Evolutionary conservation across 176 grass and related monocot species (phyloP), one percentile per base, ranked within the genome.

Genomic region (Puccinellia tenuiflora): DNA sequence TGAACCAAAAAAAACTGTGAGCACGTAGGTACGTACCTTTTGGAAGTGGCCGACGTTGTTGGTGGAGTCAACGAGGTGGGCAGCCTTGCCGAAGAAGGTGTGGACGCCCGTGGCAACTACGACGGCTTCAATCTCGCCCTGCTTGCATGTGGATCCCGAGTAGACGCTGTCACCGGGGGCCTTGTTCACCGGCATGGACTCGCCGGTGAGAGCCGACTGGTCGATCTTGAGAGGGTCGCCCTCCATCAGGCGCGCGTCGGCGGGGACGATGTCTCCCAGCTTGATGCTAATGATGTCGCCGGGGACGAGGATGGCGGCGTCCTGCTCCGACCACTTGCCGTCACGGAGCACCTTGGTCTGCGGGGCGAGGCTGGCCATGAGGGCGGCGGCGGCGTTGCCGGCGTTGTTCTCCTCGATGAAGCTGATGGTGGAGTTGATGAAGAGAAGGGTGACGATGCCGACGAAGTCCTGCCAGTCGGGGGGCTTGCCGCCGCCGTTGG

Each of bases 51-150:
- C 95, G 2, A 97, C 88, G 47, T 94, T 94, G 86, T 97, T 94
- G 63, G 95, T 97, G 90, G 81, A 91, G 67, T 97, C 90, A 16
- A 97, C 95, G 67, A 97, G 95, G 85, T 97, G 92, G 5, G 95
- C 95, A 1, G 95, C 95, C 90, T 97, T 97, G 64, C 95, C 95
- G 52, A 97, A 94, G 84, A 97, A 97, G 64, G 95, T 97, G 77
- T 90, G 90, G 1, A 97, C 84, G 65, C 95, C 95, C 31, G 95
- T 97, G 69, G 90, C 83, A 62, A 88, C 92, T 15, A 97, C 95
- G 30, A 94, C 82, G 15, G 92, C 95, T 78, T 94, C 88, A 47
- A 97, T 90, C 91, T 97, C 95, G 11, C 95, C 95, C 68, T 97
- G 95, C 86, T 97, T 98, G 91, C 96, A 98, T 0, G 91, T 98